Percentiles rank a stretch among this genome's conserved stretches.
Evolutionary conservation across 495 filamentous ascomycete species (phyloP).

Genomic region (Glonium stellatum): DNA sequence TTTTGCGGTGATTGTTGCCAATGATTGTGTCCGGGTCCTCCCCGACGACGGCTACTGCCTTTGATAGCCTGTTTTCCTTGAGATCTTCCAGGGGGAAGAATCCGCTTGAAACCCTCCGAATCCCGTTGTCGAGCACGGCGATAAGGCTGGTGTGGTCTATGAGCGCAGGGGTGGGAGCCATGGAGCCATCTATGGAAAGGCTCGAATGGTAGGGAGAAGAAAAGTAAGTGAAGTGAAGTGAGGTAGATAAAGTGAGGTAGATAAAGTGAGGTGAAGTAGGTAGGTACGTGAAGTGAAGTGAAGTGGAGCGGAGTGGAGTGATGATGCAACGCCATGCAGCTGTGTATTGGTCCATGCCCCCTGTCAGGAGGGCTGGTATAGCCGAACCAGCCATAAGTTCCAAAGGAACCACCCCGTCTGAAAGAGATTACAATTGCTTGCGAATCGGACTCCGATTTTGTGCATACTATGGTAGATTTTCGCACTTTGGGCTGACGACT

Average conservation of each 20-base stretch:
- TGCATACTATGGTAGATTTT: slow-evolving; percentile 1
- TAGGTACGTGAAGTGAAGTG: neutral
- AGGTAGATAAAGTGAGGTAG: neutral
- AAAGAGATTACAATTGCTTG: slow-evolving; percentile 1
- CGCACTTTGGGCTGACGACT: neutral
- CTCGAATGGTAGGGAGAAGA: neutral
- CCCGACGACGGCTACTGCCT: no score
- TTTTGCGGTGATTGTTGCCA: neutral
- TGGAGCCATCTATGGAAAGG: neutral
- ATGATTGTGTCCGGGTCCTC: no score
- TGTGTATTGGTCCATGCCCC: neutral
- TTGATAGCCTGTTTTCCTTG: neutral
- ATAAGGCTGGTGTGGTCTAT: neutral
- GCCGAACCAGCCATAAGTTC: neutral
- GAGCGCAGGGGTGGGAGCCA: neutral
- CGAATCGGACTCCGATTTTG: neutral
- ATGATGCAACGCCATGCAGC: neutral
- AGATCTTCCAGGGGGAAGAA: neutral
- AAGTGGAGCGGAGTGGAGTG: neutral
- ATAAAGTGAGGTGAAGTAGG: no score
- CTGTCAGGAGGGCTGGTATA: neutral
- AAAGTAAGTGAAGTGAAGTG: slow-evolving; percentile 1
- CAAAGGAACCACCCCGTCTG: neutral
- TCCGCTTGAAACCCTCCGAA: neutral
- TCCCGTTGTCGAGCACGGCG: neutral